Evolutionary conservation across 768 basidiomycete genomes (phyloP).

Genomic region (Psilocybe sp.): DNA sequence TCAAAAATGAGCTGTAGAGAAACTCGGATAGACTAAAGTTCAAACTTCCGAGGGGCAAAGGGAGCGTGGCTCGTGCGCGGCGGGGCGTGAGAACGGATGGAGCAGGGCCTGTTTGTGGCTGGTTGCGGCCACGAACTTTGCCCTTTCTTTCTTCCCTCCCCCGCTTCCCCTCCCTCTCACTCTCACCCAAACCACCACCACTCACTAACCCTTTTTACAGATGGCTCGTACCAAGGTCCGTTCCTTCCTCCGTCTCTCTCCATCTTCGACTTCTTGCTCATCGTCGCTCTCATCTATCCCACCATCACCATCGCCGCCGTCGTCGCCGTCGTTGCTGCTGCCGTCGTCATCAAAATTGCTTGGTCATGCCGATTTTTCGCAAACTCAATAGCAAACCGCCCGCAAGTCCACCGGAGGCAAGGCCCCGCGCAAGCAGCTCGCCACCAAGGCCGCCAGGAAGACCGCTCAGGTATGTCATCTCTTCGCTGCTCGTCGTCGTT

Average conservation of each 20-base stretch:
- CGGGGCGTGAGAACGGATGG: conserved; percentile 44
- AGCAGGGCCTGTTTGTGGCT: conserved; percentile 34
- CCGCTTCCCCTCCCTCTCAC: conserved; percentile 29
- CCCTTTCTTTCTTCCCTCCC: conserved; percentile 29
- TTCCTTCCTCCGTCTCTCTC: conserved; percentile 19
- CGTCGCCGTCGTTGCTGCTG: conserved; percentile 20
- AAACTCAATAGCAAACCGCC: conserved; percentile 80
- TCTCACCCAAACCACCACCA: conserved; percentile 32
- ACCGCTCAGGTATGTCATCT: conserved; percentile 61
- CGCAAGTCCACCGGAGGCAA: conserved; percentile 99
- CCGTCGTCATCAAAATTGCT: conserved; percentile 23
- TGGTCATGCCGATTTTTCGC: no score
- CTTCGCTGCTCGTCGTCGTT: conserved; percentile 23
- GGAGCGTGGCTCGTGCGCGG: conserved; percentile 51
- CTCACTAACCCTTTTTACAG: conserved; percentile 17
- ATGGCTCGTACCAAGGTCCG: conserved; percentile 91
- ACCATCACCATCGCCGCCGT: conserved; percentile 28
- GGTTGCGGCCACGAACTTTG: conserved; percentile 30
- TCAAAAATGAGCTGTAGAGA: no score
- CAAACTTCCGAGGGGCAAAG: conserved; percentile 45
- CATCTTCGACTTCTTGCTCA: background rate
- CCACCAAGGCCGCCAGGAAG: conserved; percentile 94
- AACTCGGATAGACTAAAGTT: no score
- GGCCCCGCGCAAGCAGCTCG: conserved; percentile 91
- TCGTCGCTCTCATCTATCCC: conserved; percentile 6